phyloP scores from a whole-genome alignment of 768 basidiomycete species.

The Termitomyces heimii region DNA sequence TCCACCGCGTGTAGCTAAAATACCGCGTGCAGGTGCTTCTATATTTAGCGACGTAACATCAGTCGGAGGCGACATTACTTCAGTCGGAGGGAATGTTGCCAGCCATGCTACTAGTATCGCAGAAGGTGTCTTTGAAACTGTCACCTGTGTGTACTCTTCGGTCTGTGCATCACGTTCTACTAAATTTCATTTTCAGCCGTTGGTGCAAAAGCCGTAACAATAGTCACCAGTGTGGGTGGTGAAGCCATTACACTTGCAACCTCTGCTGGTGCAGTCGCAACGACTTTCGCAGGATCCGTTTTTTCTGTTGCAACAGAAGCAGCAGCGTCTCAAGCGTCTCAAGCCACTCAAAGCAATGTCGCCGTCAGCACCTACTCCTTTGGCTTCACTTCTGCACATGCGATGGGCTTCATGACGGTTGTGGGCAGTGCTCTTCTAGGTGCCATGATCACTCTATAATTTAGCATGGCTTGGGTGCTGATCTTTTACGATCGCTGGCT shows the following conservation, averaged over 20 bases:
- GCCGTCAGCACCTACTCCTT: constrained; percentile 19
- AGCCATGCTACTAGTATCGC: constrained; percentile 24
- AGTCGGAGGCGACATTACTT: constrained; percentile 21
- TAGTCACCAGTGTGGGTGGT: constrained; percentile 56
- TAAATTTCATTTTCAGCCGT: constrained; percentile 33
- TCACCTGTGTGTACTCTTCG: constrained; percentile 27
- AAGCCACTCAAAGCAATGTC: constrained; percentile 17
- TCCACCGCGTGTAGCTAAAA: background rate
- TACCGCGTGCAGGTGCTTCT: constrained; percentile 24
- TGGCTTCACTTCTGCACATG: constrained; percentile 22
- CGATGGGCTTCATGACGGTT: constrained; percentile 29
- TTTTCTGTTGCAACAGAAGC: constrained; percentile 44
- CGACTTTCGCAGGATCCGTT: constrained; percentile 46
- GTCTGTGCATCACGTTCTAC: constrained; percentile 8
- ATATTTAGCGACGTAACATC: constrained; percentile 27
- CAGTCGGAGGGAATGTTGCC: constrained; percentile 21
- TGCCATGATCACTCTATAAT: constrained; percentile 31
- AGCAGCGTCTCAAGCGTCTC: constrained; percentile 20
- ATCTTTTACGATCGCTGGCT: too few species aligned
- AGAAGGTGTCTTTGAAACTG: constrained; percentile 26
- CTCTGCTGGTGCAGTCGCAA: constrained; percentile 33
- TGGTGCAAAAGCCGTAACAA: constrained; percentile 45
- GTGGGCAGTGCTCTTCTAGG: constrained; percentile 34
- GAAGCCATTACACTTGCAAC: constrained; percentile 53
- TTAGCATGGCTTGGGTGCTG: background rate